A percentile compares a stretch with the other conserved stretches of the same genome.
phyloP scores from a whole-genome alignment of 352 stramenopile genomes.

The Aphanomyces invadans region DNA sequence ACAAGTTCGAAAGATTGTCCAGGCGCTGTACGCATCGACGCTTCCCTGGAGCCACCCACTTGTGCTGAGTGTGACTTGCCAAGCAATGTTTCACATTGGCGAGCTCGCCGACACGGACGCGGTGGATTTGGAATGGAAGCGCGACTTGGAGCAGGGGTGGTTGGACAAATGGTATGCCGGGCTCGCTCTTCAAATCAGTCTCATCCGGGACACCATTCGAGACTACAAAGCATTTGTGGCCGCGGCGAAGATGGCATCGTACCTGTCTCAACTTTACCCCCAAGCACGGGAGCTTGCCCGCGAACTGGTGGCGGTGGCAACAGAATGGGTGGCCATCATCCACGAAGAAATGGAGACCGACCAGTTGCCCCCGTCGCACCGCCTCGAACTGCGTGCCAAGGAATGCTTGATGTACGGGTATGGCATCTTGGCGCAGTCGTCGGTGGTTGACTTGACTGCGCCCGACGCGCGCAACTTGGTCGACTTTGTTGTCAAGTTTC shows the following conservation, averaged over 20 bases:
- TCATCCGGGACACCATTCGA: neutral
- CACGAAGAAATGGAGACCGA: neutral
- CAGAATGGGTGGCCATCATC: neutral
- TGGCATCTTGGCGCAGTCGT: neutral
- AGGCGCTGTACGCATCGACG: neutral
- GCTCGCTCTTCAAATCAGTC: neutral
- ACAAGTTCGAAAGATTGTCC: neutral
- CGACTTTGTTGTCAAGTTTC: neutral
- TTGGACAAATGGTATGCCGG: neutral
- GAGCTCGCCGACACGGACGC: neutral
- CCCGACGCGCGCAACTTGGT: neutral
- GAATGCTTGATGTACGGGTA: neutral
- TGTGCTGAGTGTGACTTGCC: neutral
- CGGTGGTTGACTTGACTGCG: neutral
- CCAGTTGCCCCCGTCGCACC: neutral
- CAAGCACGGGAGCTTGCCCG: neutral
- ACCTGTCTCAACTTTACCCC: neutral
- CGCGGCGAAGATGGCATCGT: neutral
- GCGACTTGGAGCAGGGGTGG: neutral
- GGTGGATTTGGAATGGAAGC: neutral
- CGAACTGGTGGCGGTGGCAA: neutral
- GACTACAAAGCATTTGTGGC: slow-evolving; percentile 3
- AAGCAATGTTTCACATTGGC: neutral
- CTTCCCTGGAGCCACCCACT: neutral
- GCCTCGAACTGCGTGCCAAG: neutral